Percentiles rank a stretch among this genome's conserved stretches.
Conservation (phyloP, 2,329 filamentous ascomycete genomes). For the Neoscytalidium dimidiatum region DNA sequence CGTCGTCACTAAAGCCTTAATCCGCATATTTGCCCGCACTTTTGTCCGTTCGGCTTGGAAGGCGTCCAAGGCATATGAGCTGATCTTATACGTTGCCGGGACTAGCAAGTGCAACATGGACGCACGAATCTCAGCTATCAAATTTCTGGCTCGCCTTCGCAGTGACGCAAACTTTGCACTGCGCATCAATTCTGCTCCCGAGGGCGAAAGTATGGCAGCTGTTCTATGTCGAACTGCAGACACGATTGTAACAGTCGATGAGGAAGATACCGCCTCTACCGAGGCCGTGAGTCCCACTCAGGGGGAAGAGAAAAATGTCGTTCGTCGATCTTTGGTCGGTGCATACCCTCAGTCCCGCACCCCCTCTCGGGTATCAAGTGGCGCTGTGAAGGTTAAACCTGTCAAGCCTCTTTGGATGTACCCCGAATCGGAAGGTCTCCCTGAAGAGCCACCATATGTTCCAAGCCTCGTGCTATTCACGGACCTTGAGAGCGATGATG, state of each 20-base stretch:
- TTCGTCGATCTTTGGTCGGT: not conserved
- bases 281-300: slow-evolving; percentile 23
- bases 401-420: slow-evolving; percentile 58
- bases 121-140: slow-evolving; percentile 40
- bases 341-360: not conserved
- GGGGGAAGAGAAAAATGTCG: not conserved
- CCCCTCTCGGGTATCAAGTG: slow-evolving; percentile 1
- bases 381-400: slow-evolving; percentile 27
- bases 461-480: slow-evolving; percentile 56
- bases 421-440: slow-evolving; percentile 41
- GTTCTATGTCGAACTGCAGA: slow-evolving; percentile 67
- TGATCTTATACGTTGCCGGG: slow-evolving; percentile 36
- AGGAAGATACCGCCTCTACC: slow-evolving; percentile 24
- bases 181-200: slow-evolving; percentile 68
- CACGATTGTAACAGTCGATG: slow-evolving; percentile 48
- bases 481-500: slow-evolving; percentile 38
- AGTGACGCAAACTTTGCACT: slow-evolving; percentile 80
- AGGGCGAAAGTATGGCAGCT: slow-evolving; percentile 72
- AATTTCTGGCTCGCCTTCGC: slow-evolving; percentile 71
- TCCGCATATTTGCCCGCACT: slow-evolving; percentile 73
- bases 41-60: slow-evolving; percentile 69
- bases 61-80: slow-evolving; percentile 50
- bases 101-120: slow-evolving; percentile 35
- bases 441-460: slow-evolving; percentile 52
- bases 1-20: slow-evolving; percentile 69